Evolutionary conservation across 2,329 filamentous ascomycete genomes (phyloP), one percentile per base, ranked within the genome.

Genomic region (Aschersonia sp.): DNA sequence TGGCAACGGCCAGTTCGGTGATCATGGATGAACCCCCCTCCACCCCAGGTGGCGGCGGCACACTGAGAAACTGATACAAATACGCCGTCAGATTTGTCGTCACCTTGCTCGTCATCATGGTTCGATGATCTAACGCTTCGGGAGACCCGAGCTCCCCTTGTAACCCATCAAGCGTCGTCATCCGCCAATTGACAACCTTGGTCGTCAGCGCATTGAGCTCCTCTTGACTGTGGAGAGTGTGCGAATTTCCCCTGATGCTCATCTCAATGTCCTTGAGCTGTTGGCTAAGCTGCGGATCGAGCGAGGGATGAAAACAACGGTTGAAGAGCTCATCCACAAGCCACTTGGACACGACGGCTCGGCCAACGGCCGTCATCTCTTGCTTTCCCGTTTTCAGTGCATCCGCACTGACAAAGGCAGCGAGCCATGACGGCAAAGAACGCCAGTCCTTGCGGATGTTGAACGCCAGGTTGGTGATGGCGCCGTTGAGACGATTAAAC

Each of bases 361-460:
- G 80, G 12, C 92, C 92, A 30, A 94, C 84, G 4, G 89, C 89
- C 5, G 89, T 97, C 92, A 98, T 98, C 65, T 98, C 92, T 63
- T 96, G 89, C 60, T 89, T 94, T 51, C 89, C 92, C 7, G 84
- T 88, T 57, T 82, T 78, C 47, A 94, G 74, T 1, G 89, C 91
- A 57, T 94, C 89, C 47, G 84, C 74, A 62, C 91, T 96, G 54
- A 94, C 85, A 48, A 81, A 86, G 30, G 74, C 75, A 48, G 80
- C 76, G 43, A 98, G 72, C 88, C 89, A 97, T 5, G 72, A 61
- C 0, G 92, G 92, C 48, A 97, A 74, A 35, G 73, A 72, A 52
- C 79, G 80, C 92, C 92, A 98, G 60, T 94, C 85, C 66, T 97
- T 97, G 53, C 92, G 84, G 53, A 97, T 94, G 55, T 92, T 91